Evolutionary conservation across 2,329 filamentous ascomycete species (phyloP).

Genomic region (Bipolaris gigantea): DNA sequence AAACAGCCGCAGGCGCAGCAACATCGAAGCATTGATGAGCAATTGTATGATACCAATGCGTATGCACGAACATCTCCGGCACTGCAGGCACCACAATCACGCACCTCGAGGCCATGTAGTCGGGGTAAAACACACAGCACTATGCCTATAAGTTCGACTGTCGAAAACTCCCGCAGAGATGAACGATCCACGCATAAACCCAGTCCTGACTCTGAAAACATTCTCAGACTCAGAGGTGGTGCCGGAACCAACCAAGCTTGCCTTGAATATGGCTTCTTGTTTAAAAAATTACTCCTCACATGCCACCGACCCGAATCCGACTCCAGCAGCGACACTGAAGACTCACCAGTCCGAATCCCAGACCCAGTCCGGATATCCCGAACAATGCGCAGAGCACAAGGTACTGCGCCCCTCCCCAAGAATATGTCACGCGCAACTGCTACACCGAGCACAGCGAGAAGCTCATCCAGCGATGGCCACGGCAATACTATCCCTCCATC

Average conservation of each 20-base stretch:
- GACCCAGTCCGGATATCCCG: neutral
- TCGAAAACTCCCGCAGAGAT: neutral
- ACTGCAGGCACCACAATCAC: neutral
- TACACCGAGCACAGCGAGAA: neutral
- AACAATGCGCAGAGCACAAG: neutral
- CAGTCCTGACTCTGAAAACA: neutral
- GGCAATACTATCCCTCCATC: neutral
- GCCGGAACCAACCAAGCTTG: neutral
- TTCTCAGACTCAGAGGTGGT: slow-evolving; percentile 16
- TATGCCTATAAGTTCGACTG: neutral
- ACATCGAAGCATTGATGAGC: neutral
- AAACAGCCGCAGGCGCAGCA: neutral
- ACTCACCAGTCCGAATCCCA: neutral
- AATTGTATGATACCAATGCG: neutral
- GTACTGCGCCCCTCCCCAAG: slow-evolving; percentile 1
- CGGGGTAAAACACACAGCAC: neutral
- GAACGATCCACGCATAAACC: slow-evolving; percentile 10
- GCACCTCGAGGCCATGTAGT: neutral
- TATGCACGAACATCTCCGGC: neutral
- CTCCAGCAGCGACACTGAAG: neutral
- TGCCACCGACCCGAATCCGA: neutral
- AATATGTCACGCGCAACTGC: neutral
- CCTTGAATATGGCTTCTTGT: neutral
- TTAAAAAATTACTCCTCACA: slow-evolving; percentile 8
- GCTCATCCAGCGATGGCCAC: neutral